Percentiles rank a stretch among this genome's conserved stretches.
These are phyloP conservation scores for Colletotrichum destructivum DNA, from an alignment of 2,329 filamentous ascomycete species.

Conservation along the genomic window DNA sequence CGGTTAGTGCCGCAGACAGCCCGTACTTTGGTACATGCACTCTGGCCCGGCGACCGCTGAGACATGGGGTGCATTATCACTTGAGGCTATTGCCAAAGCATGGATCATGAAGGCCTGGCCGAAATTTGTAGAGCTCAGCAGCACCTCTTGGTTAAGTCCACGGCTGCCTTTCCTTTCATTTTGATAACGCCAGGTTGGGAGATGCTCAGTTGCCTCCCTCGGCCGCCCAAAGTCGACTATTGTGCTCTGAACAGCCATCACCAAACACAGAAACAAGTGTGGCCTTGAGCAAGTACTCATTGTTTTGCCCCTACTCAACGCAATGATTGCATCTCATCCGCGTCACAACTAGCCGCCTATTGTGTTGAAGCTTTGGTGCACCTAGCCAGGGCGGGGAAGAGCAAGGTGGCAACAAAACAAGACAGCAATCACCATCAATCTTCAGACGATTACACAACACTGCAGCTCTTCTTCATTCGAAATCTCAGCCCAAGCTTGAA, in stretches of 20 bases:
- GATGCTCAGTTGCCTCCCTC: background rate
- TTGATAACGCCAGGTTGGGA: background rate
- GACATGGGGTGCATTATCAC: conserved; percentile 39
- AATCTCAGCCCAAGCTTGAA: background rate
- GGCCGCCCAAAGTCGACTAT: conserved; percentile 2
- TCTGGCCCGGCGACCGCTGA: conserved; percentile 27
- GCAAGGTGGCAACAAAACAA: conserved; percentile 18
- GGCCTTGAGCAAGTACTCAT: background rate
- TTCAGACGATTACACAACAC: background rate
- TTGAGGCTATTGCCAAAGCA: conserved; percentile 21
- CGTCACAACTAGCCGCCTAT: background rate
- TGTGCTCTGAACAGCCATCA: background rate
- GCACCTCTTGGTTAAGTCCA: background rate
- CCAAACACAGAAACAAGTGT: background rate
- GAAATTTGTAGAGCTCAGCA: background rate
- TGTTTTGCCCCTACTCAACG: background rate
- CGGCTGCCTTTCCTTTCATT: background rate
- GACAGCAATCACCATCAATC: background rate
- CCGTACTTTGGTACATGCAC: conserved; percentile 36
- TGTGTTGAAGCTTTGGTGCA: background rate
- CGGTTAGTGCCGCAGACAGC: conserved; percentile 41
- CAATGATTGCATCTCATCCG: background rate
- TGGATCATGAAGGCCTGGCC: background rate
- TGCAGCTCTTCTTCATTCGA: background rate
- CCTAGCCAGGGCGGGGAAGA: background rate